Conservation (phyloP, 2,329 filamentous ascomycete genomes). For the Monilinia vaccinii-corymbosi region DNA sequence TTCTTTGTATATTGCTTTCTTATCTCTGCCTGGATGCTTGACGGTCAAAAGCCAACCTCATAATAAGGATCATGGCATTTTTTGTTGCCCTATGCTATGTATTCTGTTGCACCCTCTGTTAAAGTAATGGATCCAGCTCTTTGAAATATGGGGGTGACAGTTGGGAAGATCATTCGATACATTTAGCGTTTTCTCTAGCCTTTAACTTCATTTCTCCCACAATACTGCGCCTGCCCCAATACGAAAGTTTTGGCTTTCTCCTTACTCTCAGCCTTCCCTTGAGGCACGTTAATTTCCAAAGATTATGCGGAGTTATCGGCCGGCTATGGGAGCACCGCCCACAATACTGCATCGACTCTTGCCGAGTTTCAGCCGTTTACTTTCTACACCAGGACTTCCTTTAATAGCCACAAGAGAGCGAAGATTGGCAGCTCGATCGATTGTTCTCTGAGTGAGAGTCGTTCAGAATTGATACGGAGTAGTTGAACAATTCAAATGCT, state of each 20-base stretch:
- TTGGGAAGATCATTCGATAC: background rate
- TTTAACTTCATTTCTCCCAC: background rate
- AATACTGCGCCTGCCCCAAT: background rate
- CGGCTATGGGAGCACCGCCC: background rate
- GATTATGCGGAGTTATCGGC: background rate
- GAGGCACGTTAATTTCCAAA: background rate
- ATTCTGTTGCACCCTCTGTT: background rate
- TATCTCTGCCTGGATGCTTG: background rate
- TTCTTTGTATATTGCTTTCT: background rate
- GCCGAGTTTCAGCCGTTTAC: background rate
- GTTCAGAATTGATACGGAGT: background rate
- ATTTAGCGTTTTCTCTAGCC: background rate
- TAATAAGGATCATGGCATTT: background rate
- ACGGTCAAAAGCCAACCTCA: background rate
- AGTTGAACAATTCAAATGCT: slow-evolving; percentile 4
- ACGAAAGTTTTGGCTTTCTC: too few species aligned
- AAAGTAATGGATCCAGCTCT: background rate
- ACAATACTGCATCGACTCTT: background rate
- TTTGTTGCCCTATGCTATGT: background rate
- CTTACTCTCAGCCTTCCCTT: background rate
- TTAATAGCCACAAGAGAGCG: background rate
- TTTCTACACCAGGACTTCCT: background rate
- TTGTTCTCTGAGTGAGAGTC: background rate
- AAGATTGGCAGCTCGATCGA: background rate
- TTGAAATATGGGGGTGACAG: background rate